A percentile compares a stretch with the other conserved stretches of the same genome.
Evolutionary conservation across 257 asterid genomes (phyloP).

Genomic region (Knoxia roxburghii): DNA sequence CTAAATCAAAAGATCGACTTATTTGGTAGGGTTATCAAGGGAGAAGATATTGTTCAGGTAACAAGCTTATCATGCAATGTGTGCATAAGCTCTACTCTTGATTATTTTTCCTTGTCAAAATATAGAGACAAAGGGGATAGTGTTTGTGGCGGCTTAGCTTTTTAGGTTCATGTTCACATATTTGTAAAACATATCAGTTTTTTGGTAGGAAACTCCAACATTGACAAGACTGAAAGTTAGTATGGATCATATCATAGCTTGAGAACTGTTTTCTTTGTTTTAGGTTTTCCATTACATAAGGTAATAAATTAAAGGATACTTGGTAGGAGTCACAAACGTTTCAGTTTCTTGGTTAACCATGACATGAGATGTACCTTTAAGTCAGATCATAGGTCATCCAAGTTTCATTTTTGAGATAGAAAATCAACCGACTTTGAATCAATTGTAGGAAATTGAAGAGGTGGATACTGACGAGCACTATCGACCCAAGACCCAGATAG

Average conservation of each 20-base stretch:
- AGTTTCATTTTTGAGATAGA: neutral
- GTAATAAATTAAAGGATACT: too few species aligned
- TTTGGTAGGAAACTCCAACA: neutral
- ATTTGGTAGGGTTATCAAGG: slow-evolving; percentile 87
- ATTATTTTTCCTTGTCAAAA: neutral
- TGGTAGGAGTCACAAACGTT: neutral
- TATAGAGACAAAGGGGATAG: neutral
- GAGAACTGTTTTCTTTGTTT: too few species aligned
- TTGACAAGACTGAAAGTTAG: too few species aligned
- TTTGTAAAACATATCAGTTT: neutral
- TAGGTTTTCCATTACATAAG: too few species aligned
- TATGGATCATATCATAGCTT: neutral
- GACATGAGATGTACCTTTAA: too few species aligned
- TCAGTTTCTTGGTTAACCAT: neutral
- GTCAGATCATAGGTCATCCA: too few species aligned
- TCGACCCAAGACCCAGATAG: slow-evolving; percentile 74
- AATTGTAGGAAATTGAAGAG: slow-evolving; percentile 97
- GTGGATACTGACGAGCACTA: slow-evolving; percentile 93
- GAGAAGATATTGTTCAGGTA: slow-evolving; percentile 98
- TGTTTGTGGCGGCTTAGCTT: neutral
- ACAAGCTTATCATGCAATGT: neutral
- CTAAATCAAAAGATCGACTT: slow-evolving; percentile 76
- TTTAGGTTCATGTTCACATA: neutral
- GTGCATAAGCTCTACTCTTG: neutral
- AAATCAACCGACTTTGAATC: neutral